Conservation (phyloP, 768 basidiomycete species). For the Tylopilus subfusipes region DNA sequence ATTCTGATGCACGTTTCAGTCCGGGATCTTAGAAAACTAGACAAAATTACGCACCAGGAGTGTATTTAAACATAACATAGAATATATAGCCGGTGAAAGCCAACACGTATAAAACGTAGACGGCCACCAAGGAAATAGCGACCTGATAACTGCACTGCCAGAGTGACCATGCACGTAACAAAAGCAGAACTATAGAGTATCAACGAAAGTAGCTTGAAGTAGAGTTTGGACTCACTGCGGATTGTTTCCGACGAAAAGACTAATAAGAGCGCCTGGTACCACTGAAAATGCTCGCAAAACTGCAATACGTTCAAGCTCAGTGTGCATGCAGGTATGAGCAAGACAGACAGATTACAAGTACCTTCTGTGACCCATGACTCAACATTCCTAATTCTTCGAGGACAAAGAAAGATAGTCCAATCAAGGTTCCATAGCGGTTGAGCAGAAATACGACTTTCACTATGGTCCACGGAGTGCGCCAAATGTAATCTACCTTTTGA, state of each 20-base stretch:
- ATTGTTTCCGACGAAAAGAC: constrained; percentile 7
- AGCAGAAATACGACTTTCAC: constrained; percentile 16
- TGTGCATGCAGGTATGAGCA: too few relatives aligned
- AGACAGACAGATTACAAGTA: not conserved
- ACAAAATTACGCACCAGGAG: not conserved
- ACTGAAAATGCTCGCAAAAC: constrained; percentile 14
- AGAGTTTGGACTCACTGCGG: constrained; percentile 7
- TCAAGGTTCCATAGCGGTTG: constrained; percentile 18
- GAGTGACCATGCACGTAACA: constrained; percentile 20
- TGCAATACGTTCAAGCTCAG: not conserved
- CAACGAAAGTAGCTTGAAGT: not conserved
- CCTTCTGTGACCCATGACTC: constrained; percentile 8
- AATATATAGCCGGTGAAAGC: not conserved
- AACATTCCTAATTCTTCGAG: constrained; percentile 16
- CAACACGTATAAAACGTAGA: constrained; percentile 13
- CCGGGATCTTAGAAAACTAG: not conserved
- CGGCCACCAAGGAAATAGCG: constrained; percentile 2
- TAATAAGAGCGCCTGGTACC: not conserved
- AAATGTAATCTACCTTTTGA: constrained; percentile 7
- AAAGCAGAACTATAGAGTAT: constrained; percentile 11
- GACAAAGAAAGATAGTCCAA: constrained; percentile 4
- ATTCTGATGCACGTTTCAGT: not conserved
- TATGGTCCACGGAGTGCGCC: constrained; percentile 10
- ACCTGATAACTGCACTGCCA: constrained; percentile 12
- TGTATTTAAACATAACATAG: not conserved